These are phyloP conservation scores for Mucor lusitanicus DNA, from an alignment of 371 early-diverging fungal species.

Conservation along the genomic window DNA sequence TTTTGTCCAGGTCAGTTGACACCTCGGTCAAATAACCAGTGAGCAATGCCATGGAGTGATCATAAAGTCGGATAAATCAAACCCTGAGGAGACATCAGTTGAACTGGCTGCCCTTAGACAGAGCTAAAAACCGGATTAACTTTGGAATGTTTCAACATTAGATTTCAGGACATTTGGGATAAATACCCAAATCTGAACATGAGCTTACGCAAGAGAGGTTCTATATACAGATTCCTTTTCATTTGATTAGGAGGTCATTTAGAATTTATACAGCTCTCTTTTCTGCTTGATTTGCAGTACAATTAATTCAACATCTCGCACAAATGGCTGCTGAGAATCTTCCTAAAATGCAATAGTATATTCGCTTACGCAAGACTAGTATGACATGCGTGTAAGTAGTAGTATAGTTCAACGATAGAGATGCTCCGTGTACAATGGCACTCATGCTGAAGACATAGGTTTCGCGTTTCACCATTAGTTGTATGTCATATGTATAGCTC, in stretches of 20 bases:
- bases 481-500: constrained; percentile 43
- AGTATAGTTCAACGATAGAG: too few relatives aligned
- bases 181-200: background rate
- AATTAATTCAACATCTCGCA: background rate
- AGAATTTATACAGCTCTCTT: background rate
- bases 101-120: too few relatives aligned
- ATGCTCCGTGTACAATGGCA: background rate
- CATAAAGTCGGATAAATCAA: too few relatives aligned
- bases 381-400: constrained; percentile 12
- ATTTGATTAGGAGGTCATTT: too few relatives aligned
- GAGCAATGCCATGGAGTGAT: too few relatives aligned
- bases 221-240: background rate
- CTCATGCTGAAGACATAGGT: background rate
- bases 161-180: background rate
- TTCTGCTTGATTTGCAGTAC: background rate
- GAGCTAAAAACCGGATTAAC: too few relatives aligned
- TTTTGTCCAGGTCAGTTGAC: too few relatives aligned
- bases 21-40: too few relatives aligned
- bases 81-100: too few relatives aligned
- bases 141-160: background rate
- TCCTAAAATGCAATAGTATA: constrained; percentile 13
- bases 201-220: background rate
- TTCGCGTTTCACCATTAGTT: constrained; percentile 15
- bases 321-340: background rate
- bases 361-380: constrained; percentile 16